Evolutionary conservation across 2,329 filamentous ascomycete genomes (phyloP).

Genomic region (Scytalidium lignicola): DNA sequence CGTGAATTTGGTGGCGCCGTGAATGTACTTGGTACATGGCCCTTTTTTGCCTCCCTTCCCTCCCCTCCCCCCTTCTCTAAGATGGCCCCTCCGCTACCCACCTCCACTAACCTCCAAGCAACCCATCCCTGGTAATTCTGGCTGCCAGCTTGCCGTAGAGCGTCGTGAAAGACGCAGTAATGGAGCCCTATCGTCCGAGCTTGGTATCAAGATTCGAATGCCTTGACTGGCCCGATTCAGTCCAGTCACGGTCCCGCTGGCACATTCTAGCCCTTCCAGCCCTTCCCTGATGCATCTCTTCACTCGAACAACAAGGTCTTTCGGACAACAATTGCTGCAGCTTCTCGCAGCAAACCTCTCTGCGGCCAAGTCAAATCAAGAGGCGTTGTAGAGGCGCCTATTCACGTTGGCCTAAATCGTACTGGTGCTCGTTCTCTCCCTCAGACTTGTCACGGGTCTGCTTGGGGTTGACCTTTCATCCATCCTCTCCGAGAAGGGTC

Average conservation of each 20-base stretch:
- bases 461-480: not conserved
- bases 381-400: not conserved
- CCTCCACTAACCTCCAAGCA: not conserved
- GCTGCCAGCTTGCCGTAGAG: not conserved
- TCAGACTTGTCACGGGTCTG: not conserved
- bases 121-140: not conserved
- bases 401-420: not conserved
- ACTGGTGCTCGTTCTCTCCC: not conserved
- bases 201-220: not conserved
- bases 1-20: too few relatives aligned
- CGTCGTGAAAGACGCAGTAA: not conserved
- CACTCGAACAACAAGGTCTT: too few relatives aligned
- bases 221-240: not conserved
- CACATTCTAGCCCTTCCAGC: not conserved
- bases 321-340: too few relatives aligned
- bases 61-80: too few relatives aligned
- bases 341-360: too few relatives aligned
- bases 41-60: too few relatives aligned
- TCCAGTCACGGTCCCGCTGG: not conserved
- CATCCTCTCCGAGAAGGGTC: not conserved
- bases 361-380: not conserved
- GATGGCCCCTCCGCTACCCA: not conserved
- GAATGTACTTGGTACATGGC: too few relatives aligned
- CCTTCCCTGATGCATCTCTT: not conserved
- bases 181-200: not conserved